Percentiles rank a stretch among this genome's conserved stretches.
Evolutionary conservation across 768 basidiomycete species (phyloP).

Genomic region (Amanita muscaria): DNA sequence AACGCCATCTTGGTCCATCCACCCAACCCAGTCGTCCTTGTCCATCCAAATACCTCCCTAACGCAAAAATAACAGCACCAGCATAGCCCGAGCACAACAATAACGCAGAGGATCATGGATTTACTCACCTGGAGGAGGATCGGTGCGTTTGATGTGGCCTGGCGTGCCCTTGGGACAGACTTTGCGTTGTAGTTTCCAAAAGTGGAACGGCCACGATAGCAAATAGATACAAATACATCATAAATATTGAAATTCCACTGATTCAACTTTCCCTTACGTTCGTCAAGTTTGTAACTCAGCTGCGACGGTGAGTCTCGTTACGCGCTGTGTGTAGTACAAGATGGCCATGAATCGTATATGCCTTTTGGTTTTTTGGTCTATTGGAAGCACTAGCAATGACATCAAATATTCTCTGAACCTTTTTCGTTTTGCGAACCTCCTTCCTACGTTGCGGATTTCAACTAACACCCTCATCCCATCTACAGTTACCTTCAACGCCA

Average conservation of each 20-base stretch:
- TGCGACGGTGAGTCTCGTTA: too few species aligned
- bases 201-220: slow-evolving; percentile 17
- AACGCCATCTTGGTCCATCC: slow-evolving; percentile 28
- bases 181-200: neutral
- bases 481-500: too few species aligned
- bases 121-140: slow-evolving; percentile 63
- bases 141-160: slow-evolving; percentile 34
- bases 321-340: too few species aligned
- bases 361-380: too few species aligned
- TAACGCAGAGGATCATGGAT: slow-evolving; percentile 15
- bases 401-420: too few species aligned
- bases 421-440: too few species aligned
- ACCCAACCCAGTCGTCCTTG: slow-evolving; percentile 25
- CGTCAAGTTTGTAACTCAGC: too few species aligned
- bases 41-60: slow-evolving; percentile 9
- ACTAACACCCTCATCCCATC: too few species aligned
- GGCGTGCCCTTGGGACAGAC: neutral
- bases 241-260: too few species aligned
- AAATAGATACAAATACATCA: slow-evolving; percentile 17
- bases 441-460: too few species aligned
- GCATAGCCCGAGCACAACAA: slow-evolving; percentile 3
- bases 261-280: neutral
- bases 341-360: too few species aligned
- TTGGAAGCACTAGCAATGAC: too few species aligned
- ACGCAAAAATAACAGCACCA: neutral